Percentiles rank a stretch among this genome's conserved stretches.
Conservation (phyloP, 169 alveolate species). For the Ichthyophthirius multifiliis region DNA sequence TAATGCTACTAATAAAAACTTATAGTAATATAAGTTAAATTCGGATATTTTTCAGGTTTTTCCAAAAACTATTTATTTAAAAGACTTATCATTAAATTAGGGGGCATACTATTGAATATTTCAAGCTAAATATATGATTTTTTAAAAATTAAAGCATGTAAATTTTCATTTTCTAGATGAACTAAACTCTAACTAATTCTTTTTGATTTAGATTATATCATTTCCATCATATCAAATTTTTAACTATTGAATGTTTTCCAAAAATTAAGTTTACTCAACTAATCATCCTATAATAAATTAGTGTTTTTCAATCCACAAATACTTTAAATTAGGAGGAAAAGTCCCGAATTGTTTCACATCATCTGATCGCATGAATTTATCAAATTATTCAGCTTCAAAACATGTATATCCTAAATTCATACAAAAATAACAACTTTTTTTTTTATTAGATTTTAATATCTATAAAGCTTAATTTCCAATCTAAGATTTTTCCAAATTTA, state of each 20-base stretch:
- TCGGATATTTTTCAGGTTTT: not conserved
- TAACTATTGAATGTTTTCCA: not conserved
- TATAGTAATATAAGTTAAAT: not conserved
- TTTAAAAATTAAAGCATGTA: not conserved
- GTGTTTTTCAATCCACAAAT: not conserved
- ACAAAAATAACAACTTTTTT: not conserved
- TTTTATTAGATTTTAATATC: not conserved
- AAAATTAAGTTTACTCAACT: not conserved
- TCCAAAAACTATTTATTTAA: not conserved
- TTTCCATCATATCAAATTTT: not conserved
- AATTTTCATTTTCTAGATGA: not conserved
- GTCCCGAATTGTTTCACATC: not conserved
- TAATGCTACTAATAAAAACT: not conserved
- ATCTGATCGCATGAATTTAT: not conserved
- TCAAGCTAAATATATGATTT: not conserved
- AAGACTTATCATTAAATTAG: not conserved
- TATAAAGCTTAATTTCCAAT: not conserved
- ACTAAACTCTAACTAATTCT: not conserved
- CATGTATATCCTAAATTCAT: not conserved
- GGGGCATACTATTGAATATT: not conserved
- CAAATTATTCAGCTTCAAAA: not conserved
- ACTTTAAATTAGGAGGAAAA: not conserved
- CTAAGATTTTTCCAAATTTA: not conserved
- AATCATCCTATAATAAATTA: not conserved
- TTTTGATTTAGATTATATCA: not conserved